Evolutionary conservation across 2,329 filamentous ascomycete species (phyloP), one percentile per base, ranked within the genome.

Genomic region (Phaeosphaeriaceae sp.): DNA sequence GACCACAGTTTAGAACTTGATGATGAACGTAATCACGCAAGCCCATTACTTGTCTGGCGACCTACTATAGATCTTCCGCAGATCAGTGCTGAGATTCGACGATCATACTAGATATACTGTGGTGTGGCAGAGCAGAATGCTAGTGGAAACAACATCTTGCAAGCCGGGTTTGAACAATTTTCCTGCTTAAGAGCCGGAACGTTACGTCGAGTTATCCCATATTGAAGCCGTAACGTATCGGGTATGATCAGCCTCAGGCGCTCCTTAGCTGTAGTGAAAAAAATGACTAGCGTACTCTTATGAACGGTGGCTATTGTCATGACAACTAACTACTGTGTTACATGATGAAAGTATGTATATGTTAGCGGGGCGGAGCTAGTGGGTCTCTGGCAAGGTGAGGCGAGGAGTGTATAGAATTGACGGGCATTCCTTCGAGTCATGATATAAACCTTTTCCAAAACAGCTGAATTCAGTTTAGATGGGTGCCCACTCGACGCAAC

Each of bases 11-110:
- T 54, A 57, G 59, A 54, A 58, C 50, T 45, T 35, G 48, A 50
- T 49, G 23, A 48, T 43, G 46, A 61, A 63, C 56, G 60, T 62
- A 60, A 63, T 63, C 60, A 50, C 56, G 50, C 54, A 29, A 60
- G 52, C 32, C 49, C 40, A 32, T 42, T 58, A 30, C 42, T 33
- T 41, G 23, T 44, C 54, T 52, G 45, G 52, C 48, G 46, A 40
- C 4, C 18, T 26, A 18, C 54, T 30, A 42, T 33, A 42, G 50
- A 50, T 56, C 54, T 44, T n/a, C 32, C 46, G 35, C 34, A 42
- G 53, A 55, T 61, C 54, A 44, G 33, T 49, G 43, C 47, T 57
- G 46, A 26, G 34, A 18, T 15, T 50, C 42, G 52, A 50, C 50
- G 49, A 60, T 58, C 58, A 42, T 50, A 44, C 52, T 53, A 46